Evolutionary conservation across 2,329 filamentous ascomycete genomes (phyloP).

Genomic region (Alternaria sp.): DNA sequence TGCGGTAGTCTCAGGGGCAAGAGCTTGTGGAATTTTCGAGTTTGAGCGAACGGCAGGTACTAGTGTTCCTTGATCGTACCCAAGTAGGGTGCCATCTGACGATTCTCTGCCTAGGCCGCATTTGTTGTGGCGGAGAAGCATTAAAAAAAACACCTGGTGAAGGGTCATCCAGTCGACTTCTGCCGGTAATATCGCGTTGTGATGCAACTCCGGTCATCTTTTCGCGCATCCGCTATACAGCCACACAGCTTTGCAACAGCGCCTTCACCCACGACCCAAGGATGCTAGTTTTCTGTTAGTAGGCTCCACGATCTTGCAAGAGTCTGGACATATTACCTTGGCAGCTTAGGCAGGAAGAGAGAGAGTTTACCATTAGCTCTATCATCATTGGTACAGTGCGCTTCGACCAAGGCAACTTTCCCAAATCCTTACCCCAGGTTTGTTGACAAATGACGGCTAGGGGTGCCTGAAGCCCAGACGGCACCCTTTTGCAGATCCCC

Average conservation of each 20-base stretch:
- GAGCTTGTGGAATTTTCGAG: neutral
- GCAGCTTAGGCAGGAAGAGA: neutral
- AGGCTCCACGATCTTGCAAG: neutral
- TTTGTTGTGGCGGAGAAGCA: neutral
- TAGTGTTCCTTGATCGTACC: neutral
- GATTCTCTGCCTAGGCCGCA: neutral
- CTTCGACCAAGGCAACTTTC: conserved; percentile 6
- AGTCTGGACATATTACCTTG: neutral
- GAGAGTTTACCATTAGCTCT: neutral
- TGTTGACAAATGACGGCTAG: neutral
- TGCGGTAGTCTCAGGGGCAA: neutral
- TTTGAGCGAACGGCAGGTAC: neutral
- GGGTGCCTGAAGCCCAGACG: neutral
- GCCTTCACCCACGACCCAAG: neutral
- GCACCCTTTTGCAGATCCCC: neutral
- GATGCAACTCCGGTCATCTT: neutral
- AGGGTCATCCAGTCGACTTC: neutral
- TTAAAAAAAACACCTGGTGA: neutral
- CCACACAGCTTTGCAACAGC: neutral
- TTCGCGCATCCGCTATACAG: neutral
- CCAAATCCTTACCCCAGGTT: neutral
- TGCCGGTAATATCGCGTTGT: neutral
- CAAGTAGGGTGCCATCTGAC: neutral
- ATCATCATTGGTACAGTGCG: neutral
- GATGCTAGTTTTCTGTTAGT: neutral